A percentile compares a stretch with the other conserved stretches of the same genome.
Evolutionary conservation across 306 rosid genomes (phyloP).

Genomic region (Cucurbita argyrosperma): DNA sequence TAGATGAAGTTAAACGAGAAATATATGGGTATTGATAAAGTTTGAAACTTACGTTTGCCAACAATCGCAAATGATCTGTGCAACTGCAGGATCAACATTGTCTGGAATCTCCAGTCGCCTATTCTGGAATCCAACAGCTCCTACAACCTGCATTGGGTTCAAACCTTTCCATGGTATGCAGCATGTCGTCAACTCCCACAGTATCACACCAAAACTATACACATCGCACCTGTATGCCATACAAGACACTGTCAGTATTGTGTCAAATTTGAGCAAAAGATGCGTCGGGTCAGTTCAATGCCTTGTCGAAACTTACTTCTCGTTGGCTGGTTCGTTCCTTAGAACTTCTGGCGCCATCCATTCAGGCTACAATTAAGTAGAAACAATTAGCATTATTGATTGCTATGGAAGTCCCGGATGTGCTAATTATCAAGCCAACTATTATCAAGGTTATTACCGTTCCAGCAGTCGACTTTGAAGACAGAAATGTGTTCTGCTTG

Average conservation of each 20-base stretch:
- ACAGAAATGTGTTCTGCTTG: constrained; percentile 85
- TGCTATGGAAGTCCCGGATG: constrained; percentile 1
- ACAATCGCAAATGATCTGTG: constrained; percentile 76
- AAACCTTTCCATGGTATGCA: constrained; percentile 84
- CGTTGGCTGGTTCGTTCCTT: constrained; percentile 86
- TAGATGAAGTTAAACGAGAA: background rate
- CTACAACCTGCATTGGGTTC: constrained; percentile 99
- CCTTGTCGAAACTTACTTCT: constrained; percentile 40
- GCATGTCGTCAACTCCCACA: constrained; percentile 80
- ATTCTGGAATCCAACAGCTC: constrained; percentile 98
- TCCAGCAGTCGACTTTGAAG: constrained; percentile 98
- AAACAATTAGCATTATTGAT: constrained; percentile 1
- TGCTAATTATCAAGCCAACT: background rate
- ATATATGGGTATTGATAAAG: no score
- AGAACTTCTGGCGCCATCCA: constrained; percentile 99
- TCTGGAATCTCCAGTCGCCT: constrained; percentile 91
- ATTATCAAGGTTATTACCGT: constrained; percentile 42
- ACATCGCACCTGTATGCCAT: constrained; percentile 83
- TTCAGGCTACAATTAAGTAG: constrained; percentile 66
- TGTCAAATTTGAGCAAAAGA: background rate
- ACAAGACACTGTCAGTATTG: constrained; percentile 5
- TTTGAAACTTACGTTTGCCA: constrained; percentile 68
- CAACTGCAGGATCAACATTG: constrained; percentile 59
- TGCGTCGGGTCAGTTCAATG: background rate
- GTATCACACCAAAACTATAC: constrained; percentile 92